Evolutionary conservation across 768 basidiomycete genomes (phyloP).

Genomic region (Nidula microcarpa): DNA sequence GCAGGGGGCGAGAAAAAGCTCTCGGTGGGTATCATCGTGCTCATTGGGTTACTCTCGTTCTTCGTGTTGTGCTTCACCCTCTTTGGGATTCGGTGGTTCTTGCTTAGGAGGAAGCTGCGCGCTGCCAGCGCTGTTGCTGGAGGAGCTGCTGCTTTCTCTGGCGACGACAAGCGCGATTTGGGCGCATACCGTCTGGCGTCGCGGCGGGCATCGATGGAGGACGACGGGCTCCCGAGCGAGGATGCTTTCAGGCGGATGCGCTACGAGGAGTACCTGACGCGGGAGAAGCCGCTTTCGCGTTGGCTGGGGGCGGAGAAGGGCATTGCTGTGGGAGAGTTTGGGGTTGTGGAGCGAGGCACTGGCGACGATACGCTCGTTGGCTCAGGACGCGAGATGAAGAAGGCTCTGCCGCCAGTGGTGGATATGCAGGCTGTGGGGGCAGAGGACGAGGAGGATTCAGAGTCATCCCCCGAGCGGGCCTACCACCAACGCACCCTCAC

Average conservation of each 20-base stretch:
- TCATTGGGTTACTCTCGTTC: constrained; percentile 57
- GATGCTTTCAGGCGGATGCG: constrained; percentile 36
- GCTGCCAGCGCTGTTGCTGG: constrained; percentile 5
- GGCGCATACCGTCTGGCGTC: constrained; percentile 34
- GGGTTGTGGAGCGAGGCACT: constrained; percentile 2
- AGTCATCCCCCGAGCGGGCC: not conserved
- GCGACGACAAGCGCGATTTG: constrained; percentile 13
- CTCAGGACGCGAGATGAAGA: not conserved
- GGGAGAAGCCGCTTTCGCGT: constrained; percentile 19
- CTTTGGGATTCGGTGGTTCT: constrained; percentile 53
- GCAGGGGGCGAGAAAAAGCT: constrained; percentile 31
- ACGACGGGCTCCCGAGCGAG: constrained; percentile 24
- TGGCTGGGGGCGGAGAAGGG: not conserved
- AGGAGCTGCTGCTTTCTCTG: constrained; percentile 9
- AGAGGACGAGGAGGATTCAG: not conserved
- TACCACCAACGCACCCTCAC: not conserved
- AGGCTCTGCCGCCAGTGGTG: not conserved
- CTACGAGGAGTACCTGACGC: constrained; percentile 34
- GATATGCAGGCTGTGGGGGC: not conserved
- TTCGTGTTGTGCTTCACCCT: constrained; percentile 51
- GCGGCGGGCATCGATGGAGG: constrained; percentile 1
- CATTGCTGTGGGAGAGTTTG: constrained; percentile 10
- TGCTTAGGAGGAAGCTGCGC: constrained; percentile 34
- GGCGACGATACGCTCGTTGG: constrained; percentile 16
- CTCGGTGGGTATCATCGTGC: constrained; percentile 59